Conservation (phyloP, 768 basidiomycete species). For the Antrodiella citrinella region DNA sequence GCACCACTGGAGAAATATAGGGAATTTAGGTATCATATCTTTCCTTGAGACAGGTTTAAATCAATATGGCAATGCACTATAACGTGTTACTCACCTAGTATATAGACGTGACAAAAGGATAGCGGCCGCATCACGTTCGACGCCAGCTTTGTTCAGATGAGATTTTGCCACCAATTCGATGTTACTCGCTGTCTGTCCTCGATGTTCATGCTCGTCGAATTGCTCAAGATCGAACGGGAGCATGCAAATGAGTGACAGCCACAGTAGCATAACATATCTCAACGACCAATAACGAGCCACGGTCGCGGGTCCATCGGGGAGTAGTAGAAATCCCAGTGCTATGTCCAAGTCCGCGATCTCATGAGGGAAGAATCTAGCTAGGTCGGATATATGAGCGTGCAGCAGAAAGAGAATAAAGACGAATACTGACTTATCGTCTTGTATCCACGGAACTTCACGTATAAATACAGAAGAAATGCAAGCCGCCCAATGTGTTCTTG, state of each 20-base stretch:
- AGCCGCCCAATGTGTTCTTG: constrained; percentile 35
- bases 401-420: background rate
- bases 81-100: constrained; percentile 46
- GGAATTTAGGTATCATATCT: constrained; percentile 44
- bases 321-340: constrained; percentile 56
- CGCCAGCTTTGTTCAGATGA: constrained; percentile 59
- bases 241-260: constrained; percentile 92
- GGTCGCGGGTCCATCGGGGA: constrained; percentile 35
- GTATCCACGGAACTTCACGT: constrained; percentile 83
- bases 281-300: constrained; percentile 60
- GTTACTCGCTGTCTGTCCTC: constrained; percentile 40
- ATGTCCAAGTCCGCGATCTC: constrained; percentile 76
- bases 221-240: constrained; percentile 88
- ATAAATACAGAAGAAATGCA: constrained; percentile 61
- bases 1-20: constrained; percentile 45
- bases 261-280: constrained; percentile 78
- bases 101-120: constrained; percentile 77
- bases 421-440: constrained; percentile 75
- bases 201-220: constrained; percentile 58
- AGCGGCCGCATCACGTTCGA: constrained; percentile 81
- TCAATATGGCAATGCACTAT: constrained; percentile 5
- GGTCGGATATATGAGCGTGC: constrained; percentile 3
- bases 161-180: constrained; percentile 53
- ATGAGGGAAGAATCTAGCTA: constrained; percentile 93
- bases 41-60: constrained; percentile 41